Base-by-base conservation (phyloP, 495 filamentous ascomycete species). In the Tricharina praecox region DNA sequence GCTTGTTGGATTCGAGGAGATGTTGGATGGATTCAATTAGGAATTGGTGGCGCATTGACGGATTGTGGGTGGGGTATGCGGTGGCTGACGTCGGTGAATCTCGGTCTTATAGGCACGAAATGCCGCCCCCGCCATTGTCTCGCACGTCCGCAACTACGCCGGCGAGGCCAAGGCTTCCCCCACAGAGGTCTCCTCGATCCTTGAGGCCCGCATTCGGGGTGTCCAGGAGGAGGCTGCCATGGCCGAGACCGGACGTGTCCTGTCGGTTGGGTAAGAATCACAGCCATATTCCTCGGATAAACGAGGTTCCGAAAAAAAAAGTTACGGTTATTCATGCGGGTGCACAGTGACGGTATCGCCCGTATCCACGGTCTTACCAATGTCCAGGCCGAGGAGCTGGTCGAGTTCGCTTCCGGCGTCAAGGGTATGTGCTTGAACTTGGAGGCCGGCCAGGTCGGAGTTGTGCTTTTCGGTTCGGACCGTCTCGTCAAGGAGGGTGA, bases 341-440 rank as follows among this genome's bases (percentile, higher is more conserved):
- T 24, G 54, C 53, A 66, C 57, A 97, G 90, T 86, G 90, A 97
- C 71, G 90, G 90, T 94, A 97, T 97, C 64, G 90, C 90, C 66
- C 87, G 92, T 83, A 90, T 97, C 56, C 86, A 97, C 68, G 90
- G 90, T 66, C 92, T 97, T 84, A 83, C 74, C 82, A 96, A 96
- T 68, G 90, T 97, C 71, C 90, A 97, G 75, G 90, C 90, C 64
- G 90, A 97, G 71, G 90, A 97, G 78, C 81, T 97, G 65, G 90
- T 97, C 64, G 92, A 97, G 90, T 97, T 97, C 75, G 85, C 90
- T 61, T 97, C 90, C 56, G 90, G 90, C 68, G 90, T 97, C 65
- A 95, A 95, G 78, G 90, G 90, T 67, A 97, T 97, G 90, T 96
- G 92, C 82, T 93, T 97, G 87, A 97, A 97, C 79, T 76, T 97